Base-by-base conservation (phyloP, 1,284 basidiomycete species). In the Cerioporus squamosus region DNA sequence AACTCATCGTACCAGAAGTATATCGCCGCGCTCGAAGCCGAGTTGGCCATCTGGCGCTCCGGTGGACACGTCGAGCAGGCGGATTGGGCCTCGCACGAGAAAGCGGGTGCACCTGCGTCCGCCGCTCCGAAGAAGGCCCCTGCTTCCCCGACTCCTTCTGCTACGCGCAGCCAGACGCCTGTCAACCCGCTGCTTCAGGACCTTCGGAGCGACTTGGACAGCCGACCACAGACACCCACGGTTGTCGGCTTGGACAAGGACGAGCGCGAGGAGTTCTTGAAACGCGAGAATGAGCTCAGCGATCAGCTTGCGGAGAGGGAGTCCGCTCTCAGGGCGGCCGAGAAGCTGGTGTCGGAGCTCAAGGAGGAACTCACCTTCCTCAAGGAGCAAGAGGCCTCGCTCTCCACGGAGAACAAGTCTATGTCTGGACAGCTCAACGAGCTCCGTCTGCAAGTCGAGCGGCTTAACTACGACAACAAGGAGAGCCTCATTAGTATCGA, bases 191-290 rank as follows among this genome's bases (percentile, higher is more conserved):
- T 82, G 6, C 76, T 96, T 39, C 94, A 95, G 66, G 86, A 87
- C 40, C 77, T 95, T 44, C 82, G 89, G 44, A 77, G 82, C 12
- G 88, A 90, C 31, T 70, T 91, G 33, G 90, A 93, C 61, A 93
- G 90, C 70, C 79, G 93, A 60, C 93, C 93, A 36, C 89, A 90
- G 71, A 95, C 94, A 10, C 95, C 95, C 15, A 94, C 91, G 17
- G 87, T 90, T 38, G 82, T 93, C 39, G 88, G 88, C 14, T 73
- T 98, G 67, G 95, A 97, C 65, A 95, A 96, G 80, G 97, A 99
- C 71, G 97, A 99, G 77, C 81, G 95, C 63, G 97, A 99, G 64
- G 97, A 99, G 62, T 99, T 98, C 84, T 77, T 99, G 75, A 89
- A 88, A 72, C 80, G 97, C 59, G 97, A 99, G 82, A 99, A 99